A percentile compares a stretch with the other conserved stretches of the same genome.
phyloP scores from a whole-genome alignment of 805 yeast genomes.

The Saturnispora sekii region DNA sequence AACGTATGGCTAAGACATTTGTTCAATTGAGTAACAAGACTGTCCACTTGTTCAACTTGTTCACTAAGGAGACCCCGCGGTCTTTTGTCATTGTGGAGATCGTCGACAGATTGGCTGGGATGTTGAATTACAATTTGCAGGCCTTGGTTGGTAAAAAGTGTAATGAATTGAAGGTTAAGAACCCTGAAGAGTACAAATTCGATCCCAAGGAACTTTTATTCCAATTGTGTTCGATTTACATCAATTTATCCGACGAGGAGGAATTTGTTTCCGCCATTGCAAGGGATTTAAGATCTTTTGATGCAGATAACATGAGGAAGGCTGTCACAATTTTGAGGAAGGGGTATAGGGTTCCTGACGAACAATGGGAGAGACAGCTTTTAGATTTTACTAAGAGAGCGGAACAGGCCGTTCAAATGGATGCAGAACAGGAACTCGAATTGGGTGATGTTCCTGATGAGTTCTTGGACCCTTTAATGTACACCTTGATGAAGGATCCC shows the following conservation, averaged over 20 bases:
- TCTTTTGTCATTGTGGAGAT: constrained; percentile 84
- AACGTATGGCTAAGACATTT: constrained; percentile 69
- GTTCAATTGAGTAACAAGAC: constrained; percentile 80
- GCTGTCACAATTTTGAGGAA: constrained; percentile 58
- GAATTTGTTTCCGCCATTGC: constrained; percentile 76
- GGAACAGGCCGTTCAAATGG: constrained; percentile 45
- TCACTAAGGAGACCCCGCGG: constrained; percentile 76
- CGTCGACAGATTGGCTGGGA: constrained; percentile 88
- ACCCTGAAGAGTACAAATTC: constrained; percentile 76
- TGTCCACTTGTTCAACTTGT: constrained; percentile 64
- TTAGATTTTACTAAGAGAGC: constrained; percentile 55
- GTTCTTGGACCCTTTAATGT: constrained; percentile 94
- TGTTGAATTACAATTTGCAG: constrained; percentile 86
- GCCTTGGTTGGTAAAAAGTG: constrained; percentile 96
- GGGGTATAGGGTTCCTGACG: constrained; percentile 39
- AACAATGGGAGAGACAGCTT: constrained; percentile 42
- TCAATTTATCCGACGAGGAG: constrained; percentile 54
- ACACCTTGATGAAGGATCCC: constrained; percentile 90
- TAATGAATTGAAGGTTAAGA: constrained; percentile 72
- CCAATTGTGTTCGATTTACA: constrained; percentile 64
- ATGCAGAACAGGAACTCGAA: constrained; percentile 78
- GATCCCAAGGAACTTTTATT: constrained; percentile 66
- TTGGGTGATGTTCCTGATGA: constrained; percentile 95
- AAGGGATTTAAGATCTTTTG: constrained; percentile 85
- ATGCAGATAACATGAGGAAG: constrained; percentile 51